These are phyloP conservation scores for Magnolia officinalis DNA, from an alignment of 164 flowering plant genomes.

Conservation along the genomic window DNA sequence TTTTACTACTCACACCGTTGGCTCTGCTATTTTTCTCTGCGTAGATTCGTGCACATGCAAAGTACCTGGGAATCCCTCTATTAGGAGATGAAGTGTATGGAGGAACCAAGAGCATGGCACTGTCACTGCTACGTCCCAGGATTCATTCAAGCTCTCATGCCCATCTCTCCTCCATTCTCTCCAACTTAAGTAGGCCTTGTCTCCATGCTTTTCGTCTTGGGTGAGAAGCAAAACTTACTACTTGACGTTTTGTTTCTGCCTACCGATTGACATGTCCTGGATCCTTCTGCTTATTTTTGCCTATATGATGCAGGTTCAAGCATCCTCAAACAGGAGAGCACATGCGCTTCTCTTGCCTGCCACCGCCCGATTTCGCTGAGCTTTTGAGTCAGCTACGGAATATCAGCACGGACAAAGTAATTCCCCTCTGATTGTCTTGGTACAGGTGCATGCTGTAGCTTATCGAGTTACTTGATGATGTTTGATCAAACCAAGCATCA, in stretches of 20 bases:
- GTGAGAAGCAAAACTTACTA: constrained; percentile 15
- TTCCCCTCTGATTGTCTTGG: constrained; percentile 1
- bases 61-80: constrained; percentile 75
- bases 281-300: background rate
- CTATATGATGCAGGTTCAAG: constrained; percentile 48
- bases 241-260: background rate
- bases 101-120: constrained; percentile 72
- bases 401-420: constrained; percentile 30
- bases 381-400: constrained; percentile 49
- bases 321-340: constrained; percentile 71
- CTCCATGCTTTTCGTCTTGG: constrained; percentile 89
- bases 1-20: background rate
- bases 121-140: constrained; percentile 62
- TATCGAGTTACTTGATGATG: too few relatives aligned
- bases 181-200: constrained; percentile 74
- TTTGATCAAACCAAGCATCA: too few relatives aligned
- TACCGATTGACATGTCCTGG: background rate
- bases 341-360: constrained; percentile 58
- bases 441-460: background rate
- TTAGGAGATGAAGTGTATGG: constrained; percentile 97
- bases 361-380: constrained; percentile 68
- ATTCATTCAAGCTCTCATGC: constrained; percentile 37
- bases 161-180: constrained; percentile 43
- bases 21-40: constrained; percentile 6
- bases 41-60: constrained; percentile 95